Conservation (phyloP, 768 basidiomycete genomes). For the Paxillus rubicundulus region DNA sequence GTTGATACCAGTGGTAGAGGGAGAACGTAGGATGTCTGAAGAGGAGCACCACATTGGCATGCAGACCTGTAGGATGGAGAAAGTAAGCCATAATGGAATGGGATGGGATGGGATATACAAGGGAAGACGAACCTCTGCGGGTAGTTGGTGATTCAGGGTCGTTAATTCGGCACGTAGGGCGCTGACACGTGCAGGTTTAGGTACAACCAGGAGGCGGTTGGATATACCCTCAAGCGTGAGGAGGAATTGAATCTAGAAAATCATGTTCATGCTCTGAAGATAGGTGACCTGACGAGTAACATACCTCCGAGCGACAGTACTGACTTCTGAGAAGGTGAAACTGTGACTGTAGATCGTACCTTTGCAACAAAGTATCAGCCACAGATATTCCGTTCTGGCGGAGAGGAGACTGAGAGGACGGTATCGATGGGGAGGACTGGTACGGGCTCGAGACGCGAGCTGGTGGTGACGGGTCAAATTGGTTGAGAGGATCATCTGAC, state of each 20-base stretch:
- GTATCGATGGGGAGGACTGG: conserved; percentile 71
- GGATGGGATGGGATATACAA: background rate
- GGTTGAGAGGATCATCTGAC: conserved; percentile 75
- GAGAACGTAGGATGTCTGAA: conserved; percentile 51
- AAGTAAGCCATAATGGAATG: conserved; percentile 6
- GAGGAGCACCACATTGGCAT: conserved; percentile 87
- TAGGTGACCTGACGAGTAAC: conserved; percentile 19
- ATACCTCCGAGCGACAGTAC: conserved; percentile 83
- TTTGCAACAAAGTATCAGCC: conserved; percentile 59
- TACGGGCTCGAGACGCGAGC: conserved; percentile 44
- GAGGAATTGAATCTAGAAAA: conserved; percentile 73
- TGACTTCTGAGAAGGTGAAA: conserved; percentile 75
- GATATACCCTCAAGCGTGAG: conserved; percentile 89
- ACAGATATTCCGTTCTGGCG: conserved; percentile 43
- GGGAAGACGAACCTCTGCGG: conserved; percentile 71
- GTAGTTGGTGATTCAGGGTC: conserved; percentile 90
- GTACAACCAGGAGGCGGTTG: conserved; percentile 87
- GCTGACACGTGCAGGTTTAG: conserved; percentile 91
- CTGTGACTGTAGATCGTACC: conserved; percentile 68
- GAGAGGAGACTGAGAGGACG: conserved; percentile 43
- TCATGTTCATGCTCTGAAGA: background rate
- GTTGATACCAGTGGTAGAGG: conserved; percentile 27
- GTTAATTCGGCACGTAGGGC: conserved; percentile 96
- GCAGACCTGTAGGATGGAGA: conserved; percentile 54
- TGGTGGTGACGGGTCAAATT: conserved; percentile 48